Evolutionary conservation across 116 monocot species (phyloP), one percentile per base, ranked within the genome.

Genomic region (Dioscorea cayenensis): DNA sequence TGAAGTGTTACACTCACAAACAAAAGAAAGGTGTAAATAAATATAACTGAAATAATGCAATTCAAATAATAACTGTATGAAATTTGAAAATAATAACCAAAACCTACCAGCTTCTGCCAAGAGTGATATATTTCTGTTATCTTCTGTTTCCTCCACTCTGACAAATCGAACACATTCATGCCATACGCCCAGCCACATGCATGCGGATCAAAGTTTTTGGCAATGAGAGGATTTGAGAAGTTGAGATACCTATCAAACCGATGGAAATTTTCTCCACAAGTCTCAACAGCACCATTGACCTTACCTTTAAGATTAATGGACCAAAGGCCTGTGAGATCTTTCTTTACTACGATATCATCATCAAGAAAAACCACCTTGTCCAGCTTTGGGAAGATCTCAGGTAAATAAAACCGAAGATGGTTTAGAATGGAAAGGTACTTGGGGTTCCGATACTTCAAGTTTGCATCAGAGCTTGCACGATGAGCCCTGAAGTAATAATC

Each of bases 401-500:
- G 70, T 58, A 70, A 28, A 27, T 69, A 69, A 28, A 70, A 70
- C 28, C 70, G 50, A 17, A 70, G 70, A 58, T 70, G 55, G 29
- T 58, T 70, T 35, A 70, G 51, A 17, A 70, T 70, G 0, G 70
- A 58, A 18, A 70, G 55, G 58, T 58, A 91, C 72, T 86, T 83
- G 51, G 74, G 91, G 43, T 92, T 85, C 14, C 82, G 71, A 36
- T 65, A 88, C 68, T 85, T 85, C 71, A 85, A 52, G 55, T 78
- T 76, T 67, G 77, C 37, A 79, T 87, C 87, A 18, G 87, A 75
- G 48, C 61, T 87, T 37, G 84, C 78, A 59, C 71, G 65, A 49
- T 84, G 84, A 58, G 78, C 74, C 52, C 37, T 87, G 28, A 87
- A 87, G 74, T 87, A 87, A 51, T 84, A 87, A 36, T 81, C 74